phyloP scores from a whole-genome alignment of 2,329 filamentous ascomycete genomes.

The Xylaria multiplex region DNA sequence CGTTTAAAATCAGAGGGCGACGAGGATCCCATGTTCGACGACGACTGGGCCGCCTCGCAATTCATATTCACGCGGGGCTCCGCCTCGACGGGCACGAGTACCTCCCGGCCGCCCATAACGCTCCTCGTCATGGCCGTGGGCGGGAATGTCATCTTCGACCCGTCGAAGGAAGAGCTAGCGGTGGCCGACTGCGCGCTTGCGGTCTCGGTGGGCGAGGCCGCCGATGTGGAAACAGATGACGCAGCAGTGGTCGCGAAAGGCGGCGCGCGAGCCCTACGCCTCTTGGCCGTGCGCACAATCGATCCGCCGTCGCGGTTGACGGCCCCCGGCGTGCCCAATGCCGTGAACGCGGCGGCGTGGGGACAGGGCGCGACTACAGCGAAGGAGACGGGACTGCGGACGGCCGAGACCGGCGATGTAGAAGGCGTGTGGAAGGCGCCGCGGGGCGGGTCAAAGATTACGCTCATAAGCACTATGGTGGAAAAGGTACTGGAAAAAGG shows the following conservation, averaged over 20 bases:
- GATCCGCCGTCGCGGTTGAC: slow-evolving; percentile 80
- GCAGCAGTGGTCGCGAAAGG: slow-evolving; percentile 32
- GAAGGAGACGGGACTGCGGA: slow-evolving; percentile 54
- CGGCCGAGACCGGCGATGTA: slow-evolving; percentile 64
- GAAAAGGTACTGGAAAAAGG: slow-evolving; percentile 79
- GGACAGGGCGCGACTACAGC: slow-evolving; percentile 48
- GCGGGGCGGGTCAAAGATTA: slow-evolving; percentile 82
- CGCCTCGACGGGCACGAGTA: slow-evolving; percentile 19
- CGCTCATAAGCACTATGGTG: slow-evolving; percentile 77
- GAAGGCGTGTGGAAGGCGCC: slow-evolving; percentile 89
- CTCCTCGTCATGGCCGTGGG: slow-evolving; percentile 89
- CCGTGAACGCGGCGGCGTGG: slow-evolving; percentile 66
- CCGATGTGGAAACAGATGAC: slow-evolving; percentile 36
- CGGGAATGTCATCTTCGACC: slow-evolving; percentile 93
- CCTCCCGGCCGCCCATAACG: slow-evolving; percentile 80
- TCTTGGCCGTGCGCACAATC: slow-evolving; percentile 76
- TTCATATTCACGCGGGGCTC: slow-evolving; percentile 74
- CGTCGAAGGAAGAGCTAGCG: slow-evolving; percentile 87
- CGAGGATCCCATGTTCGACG: slow-evolving; percentile 97
- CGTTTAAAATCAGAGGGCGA: slow-evolving; percentile 87
- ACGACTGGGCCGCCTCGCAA: slow-evolving; percentile 90
- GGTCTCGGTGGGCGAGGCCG: slow-evolving; percentile 74
- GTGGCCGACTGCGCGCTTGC: slow-evolving; percentile 91
- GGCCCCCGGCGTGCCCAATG: slow-evolving; percentile 74
- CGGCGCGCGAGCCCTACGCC: slow-evolving; percentile 57